A percentile compares a stretch with the other conserved stretches of the same genome.
Evolutionary conservation across 2,329 filamentous ascomycete species (phyloP).

Genomic region (Magnaporthiopsis rhizophila): DNA sequence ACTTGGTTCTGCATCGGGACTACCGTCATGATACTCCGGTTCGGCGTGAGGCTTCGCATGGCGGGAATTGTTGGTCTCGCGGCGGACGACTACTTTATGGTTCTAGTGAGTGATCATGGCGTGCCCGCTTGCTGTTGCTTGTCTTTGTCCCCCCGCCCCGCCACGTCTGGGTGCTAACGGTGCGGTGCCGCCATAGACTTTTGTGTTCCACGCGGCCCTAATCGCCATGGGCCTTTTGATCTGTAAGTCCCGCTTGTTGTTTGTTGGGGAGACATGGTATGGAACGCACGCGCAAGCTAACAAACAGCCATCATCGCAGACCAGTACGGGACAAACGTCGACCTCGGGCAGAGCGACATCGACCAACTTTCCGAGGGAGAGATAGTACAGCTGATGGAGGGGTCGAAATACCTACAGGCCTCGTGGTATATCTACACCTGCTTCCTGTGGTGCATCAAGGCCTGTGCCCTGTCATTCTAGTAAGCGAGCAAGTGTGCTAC

Average conservation of each 20-base stretch:
- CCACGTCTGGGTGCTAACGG: neutral
- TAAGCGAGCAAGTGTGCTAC: neutral
- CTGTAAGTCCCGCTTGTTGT: neutral
- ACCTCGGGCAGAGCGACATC: neutral
- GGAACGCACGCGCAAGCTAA: neutral
- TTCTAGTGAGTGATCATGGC: neutral
- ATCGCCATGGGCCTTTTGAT: neutral
- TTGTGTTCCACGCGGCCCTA: neutral
- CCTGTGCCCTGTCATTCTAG: conserved; percentile 1
- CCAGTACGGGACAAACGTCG: neutral
- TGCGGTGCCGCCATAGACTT: neutral
- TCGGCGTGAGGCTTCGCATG: conserved; percentile 9
- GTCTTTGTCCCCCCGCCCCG: too few relatives aligned
- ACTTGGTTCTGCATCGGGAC: conserved; percentile 10
- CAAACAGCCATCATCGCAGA: neutral
- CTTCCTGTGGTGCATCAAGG: conserved; percentile 1
- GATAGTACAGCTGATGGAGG: neutral
- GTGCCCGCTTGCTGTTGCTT: neutral
- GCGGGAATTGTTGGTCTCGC: conserved; percentile 8
- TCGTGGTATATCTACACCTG: neutral
- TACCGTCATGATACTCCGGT: conserved; percentile 8
- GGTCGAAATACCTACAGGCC: neutral
- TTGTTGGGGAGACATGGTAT: neutral
- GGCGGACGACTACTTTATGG: conserved; percentile 9
- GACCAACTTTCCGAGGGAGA: neutral